These are phyloP conservation scores for Sporobolomyces pararoseus DNA, from an alignment of 768 basidiomycete species.

Conservation along the genomic window DNA sequence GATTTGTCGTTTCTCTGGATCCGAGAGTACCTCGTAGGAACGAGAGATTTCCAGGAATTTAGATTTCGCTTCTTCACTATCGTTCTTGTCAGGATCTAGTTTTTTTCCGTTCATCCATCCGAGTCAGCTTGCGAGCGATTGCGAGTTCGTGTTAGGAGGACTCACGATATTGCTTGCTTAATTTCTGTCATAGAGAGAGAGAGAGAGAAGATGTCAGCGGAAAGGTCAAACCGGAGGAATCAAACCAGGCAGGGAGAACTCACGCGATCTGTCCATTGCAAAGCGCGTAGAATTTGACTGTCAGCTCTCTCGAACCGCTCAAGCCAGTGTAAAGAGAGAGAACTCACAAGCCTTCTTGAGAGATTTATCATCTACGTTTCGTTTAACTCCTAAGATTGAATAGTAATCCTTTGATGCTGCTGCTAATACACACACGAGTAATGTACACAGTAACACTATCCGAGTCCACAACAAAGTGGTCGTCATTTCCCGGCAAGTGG, in stretches of 20 bases:
- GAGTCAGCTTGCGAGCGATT: background rate
- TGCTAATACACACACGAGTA: conserved; percentile 28
- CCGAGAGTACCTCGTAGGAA: conserved; percentile 94
- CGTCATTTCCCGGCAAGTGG: background rate
- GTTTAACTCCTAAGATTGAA: conserved; percentile 62
- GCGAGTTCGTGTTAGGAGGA: background rate
- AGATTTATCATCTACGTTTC: conserved; percentile 12
- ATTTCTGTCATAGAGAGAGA: conserved; percentile 10
- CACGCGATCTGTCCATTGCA: conserved; percentile 22
- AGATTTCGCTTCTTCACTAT: conserved; percentile 66
- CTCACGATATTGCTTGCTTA: conserved; percentile 38
- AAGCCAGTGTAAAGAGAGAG: background rate
- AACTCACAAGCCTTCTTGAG: conserved; percentile 32
- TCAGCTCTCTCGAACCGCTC: background rate
- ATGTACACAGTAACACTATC: conserved; percentile 49
- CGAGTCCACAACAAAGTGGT: conserved; percentile 32
- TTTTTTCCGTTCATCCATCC: too few relatives aligned
- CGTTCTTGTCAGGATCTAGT: conserved; percentile 88
- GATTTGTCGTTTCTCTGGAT: conserved; percentile 80
- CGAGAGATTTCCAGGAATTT: conserved; percentile 67
- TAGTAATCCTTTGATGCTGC: conserved; percentile 65
- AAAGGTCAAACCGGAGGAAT: background rate
- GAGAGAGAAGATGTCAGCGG: background rate
- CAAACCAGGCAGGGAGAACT: background rate
- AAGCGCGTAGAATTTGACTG: too few relatives aligned